Conservation (phyloP, 371 early-diverging fungal species). For the Dinochytrium kinnereticum region DNA sequence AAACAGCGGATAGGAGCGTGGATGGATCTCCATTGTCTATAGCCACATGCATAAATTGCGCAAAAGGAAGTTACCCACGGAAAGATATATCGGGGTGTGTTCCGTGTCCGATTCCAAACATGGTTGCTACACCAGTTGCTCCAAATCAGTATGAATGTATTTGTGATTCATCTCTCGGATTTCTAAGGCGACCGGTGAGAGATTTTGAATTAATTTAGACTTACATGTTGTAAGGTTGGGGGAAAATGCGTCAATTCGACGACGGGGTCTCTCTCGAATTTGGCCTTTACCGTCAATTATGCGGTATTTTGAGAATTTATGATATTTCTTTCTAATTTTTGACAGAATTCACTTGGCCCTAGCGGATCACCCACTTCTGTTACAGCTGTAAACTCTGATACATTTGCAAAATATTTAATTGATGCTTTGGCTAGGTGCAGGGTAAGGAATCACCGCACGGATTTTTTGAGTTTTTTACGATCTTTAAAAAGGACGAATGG, state of each 20-base stretch:
- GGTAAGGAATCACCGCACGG: constrained; percentile 25
- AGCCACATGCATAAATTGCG: constrained; percentile 43
- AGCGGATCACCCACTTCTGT: constrained; percentile 20
- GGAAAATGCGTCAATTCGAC: constrained; percentile 19
- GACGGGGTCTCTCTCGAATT: background rate
- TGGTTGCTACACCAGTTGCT: constrained; percentile 27
- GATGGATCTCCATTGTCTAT: constrained; percentile 30
- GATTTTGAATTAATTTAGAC: constrained; percentile 9
- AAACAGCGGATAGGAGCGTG: constrained; percentile 31
- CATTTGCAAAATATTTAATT: constrained; percentile 34
- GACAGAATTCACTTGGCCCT: constrained; percentile 35
- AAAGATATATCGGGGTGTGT: constrained; percentile 45
- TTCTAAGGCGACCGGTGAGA: constrained; percentile 29
- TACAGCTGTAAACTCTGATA: constrained; percentile 43
- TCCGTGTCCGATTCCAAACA: constrained; percentile 43
- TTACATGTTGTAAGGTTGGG: constrained; percentile 14
- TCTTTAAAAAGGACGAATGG: constrained; percentile 33
- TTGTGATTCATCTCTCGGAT: constrained; percentile 40
- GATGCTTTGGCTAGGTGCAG: constrained; percentile 35
- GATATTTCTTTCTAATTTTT: background rate
- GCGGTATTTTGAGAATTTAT: constrained; percentile 21
- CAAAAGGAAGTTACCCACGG: constrained; percentile 45
- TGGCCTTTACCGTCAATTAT: constrained; percentile 27
- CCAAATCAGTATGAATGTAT: constrained; percentile 30
- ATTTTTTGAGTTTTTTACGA: background rate